A percentile compares a stretch with the other conserved stretches of the same genome.
Conservation (phyloP, 139 green algal species). For the Mesostigma viride region DNA sequence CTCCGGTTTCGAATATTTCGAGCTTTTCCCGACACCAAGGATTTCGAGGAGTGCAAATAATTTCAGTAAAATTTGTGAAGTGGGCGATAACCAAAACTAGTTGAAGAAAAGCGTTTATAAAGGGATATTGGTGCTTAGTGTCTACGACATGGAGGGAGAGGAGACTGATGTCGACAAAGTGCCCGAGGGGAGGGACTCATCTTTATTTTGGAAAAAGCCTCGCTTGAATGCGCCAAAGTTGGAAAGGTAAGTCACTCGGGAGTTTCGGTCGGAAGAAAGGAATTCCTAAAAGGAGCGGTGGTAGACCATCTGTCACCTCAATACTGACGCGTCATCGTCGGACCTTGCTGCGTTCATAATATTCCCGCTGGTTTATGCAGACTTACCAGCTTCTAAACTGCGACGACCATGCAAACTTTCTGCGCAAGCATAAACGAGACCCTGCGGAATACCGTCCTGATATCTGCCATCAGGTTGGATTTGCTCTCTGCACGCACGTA, state of each 20-base stretch:
- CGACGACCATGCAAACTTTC: constrained; percentile 86
- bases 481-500: not conserved
- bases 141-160: too few species aligned
- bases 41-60: too few species aligned
- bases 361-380: not conserved
- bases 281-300: too few species aligned
- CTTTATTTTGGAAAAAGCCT: constrained; percentile 86
- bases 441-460: constrained; percentile 79
- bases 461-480: constrained; percentile 78
- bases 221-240: constrained; percentile 81
- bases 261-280: not conserved
- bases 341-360: not conserved
- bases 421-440: constrained; percentile 74
- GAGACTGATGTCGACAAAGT: too few species aligned
- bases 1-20: too few species aligned
- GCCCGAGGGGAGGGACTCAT: too few species aligned
- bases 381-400: constrained; percentile 83
- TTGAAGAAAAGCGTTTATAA: too few species aligned
- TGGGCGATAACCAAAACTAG: too few species aligned
- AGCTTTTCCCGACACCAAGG: too few species aligned
- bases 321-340: not conserved
- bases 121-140: too few species aligned
- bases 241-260: constrained; percentile 54
- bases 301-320: not conserved
- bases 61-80: too few species aligned